Evolutionary conservation across 2,329 filamentous ascomycete species (phyloP), one percentile per base, ranked within the genome.

Genomic region (Cercospora sp.): DNA sequence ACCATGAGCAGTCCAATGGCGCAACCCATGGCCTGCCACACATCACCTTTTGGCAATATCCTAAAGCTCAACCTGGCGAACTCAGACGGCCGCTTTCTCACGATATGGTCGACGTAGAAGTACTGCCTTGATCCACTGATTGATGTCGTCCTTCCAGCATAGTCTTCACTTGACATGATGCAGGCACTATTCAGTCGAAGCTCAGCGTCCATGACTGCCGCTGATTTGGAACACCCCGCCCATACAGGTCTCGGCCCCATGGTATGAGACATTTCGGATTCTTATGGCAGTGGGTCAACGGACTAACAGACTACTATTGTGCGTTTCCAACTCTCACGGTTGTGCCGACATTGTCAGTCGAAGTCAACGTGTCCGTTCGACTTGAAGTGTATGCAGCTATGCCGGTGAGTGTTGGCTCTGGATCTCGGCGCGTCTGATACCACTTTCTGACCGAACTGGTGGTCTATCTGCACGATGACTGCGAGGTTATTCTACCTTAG

Each of bases 401-500:
- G 32, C 12, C 12, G 37, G 13, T 16, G 13, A 40, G 37, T 16
- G 13, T 40, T n/a, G 13, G 37, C 37, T 40, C 13, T 40, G 37
- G 13, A 40, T 2, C 37, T 40, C 32, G 13, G 32, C 32, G 32
- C 32, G 12, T 37, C 32, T 1, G 3, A 13, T 37, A 13, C 32
- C 32, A 12, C 32, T 37, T 37, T 37, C 13, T 40, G 5, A n/a
- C 37, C 37, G 13, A 8, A 16, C 13, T 40, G 37, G 5, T 40
- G 37, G 13, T 40, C 37, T 40, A n/a, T 40, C 63, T 75, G 61
- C 74, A 75, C 49, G 74, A 74, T 45, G 73, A 75, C 58, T 30
- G 74, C 37, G n/a, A 40, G 37, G 37, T 63, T 72, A 70, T 70
- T 73, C 73, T 26, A 74, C 72, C 2, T 73, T 74, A 72, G 72